A percentile compares a stretch with the other conserved stretches of the same genome.
These are phyloP conservation scores for Cladophialophora psammophila DNA, from an alignment of 2,329 filamentous ascomycete species.

Conservation along the genomic window DNA sequence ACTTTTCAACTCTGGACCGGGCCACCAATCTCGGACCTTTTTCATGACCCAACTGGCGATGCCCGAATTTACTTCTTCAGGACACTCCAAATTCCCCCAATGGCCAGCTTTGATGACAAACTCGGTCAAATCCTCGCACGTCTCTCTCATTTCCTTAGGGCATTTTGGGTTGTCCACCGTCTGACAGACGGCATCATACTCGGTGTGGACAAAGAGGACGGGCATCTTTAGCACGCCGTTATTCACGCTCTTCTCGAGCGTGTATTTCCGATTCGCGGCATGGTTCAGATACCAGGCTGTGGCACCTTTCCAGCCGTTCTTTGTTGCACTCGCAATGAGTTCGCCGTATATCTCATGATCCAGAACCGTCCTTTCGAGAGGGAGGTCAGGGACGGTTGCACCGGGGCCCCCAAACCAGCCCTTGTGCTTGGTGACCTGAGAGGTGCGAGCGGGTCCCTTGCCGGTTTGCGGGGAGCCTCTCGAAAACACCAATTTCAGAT, in stretches of 20 bases:
- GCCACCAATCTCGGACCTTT: conserved; percentile 15
- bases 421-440: conserved; percentile 41
- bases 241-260: conserved; percentile 49
- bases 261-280: conserved; percentile 52
- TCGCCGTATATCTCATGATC: conserved; percentile 25
- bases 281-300: conserved; percentile 56
- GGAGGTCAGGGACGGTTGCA: conserved; percentile 22
- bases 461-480: conserved; percentile 7
- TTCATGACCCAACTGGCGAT: conserved; percentile 29
- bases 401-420: conserved; percentile 32
- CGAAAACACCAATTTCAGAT: conserved; percentile 21
- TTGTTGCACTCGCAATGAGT: conserved; percentile 43
- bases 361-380: conserved; percentile 25
- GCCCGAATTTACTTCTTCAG: conserved; percentile 70
- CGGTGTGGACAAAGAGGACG: conserved; percentile 31
- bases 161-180: conserved; percentile 22
- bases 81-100: conserved; percentile 81
- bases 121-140: conserved; percentile 23
- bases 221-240: conserved; percentile 31
- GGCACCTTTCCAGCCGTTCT: conserved; percentile 51
- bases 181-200: conserved; percentile 25
- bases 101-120: conserved; percentile 59
- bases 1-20: conserved; percentile 22
- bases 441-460: conserved; percentile 10
- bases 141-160: conserved; percentile 25